Evolutionary conservation across 768 basidiomycete genomes (phyloP), one percentile per base, ranked within the genome.

Genomic region (Collybia sp.): DNA sequence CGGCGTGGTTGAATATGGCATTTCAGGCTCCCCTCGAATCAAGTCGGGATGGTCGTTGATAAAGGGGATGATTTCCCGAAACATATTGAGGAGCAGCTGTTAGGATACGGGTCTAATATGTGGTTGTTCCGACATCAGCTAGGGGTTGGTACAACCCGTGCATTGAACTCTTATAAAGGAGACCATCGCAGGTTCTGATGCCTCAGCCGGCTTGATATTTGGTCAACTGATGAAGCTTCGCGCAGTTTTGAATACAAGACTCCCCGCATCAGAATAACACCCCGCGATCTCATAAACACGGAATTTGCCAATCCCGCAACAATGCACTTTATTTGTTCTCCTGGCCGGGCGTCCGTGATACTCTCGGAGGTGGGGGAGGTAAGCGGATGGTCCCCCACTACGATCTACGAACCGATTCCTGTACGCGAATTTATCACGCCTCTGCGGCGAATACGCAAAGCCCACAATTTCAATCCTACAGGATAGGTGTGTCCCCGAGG

Each of bases 311-410:
- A 54, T n/a, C 63, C 90, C 12, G 55, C 62, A 13, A 72, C 71
- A 15, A 56, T 95, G 36, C 93, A 96, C 62, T 92, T 92, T 55
- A 82, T 93, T 16, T 94, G 91, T 58, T 90, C 90, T 3, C 91
- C 93, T 0, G 59, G 69, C 1, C 77, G 93, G 36, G 88, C 89
- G 3, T 61, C 69, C 12, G 67, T 68, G 4, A 85, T 94, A 47
- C 68, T 88, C 50, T 71, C 76, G 31, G 84, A 93, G 60, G 72
- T 86, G 11, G 58, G 68, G 3, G 58, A 69, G 42, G 62, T 78
- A 10, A 58, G 68, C 2, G 72, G 58, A 9, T 92, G 91, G 88
- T 56, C 65, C 6, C 86, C 92, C 4, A 67, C 68, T 38, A 73
- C 79, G 1, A 80, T 93, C 36, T 95, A 84, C 53, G 92, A 94